Percentiles rank a stretch among this genome's conserved stretches.
phyloP scores from a whole-genome alignment of 2,329 filamentous ascomycete genomes.

The Pseudopithomyces chartarum region DNA sequence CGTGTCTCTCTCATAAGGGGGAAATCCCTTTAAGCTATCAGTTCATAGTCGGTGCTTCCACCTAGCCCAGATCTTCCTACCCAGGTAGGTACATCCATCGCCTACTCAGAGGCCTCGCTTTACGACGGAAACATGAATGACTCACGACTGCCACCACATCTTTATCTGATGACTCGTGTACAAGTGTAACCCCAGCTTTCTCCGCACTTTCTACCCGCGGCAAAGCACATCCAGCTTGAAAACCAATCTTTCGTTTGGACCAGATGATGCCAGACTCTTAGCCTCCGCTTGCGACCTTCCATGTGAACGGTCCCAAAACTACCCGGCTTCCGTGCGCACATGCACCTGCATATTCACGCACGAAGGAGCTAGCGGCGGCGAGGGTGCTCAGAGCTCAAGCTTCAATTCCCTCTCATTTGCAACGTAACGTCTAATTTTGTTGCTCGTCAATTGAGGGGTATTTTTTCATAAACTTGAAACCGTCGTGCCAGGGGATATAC shows the following conservation, averaged over 20 bases:
- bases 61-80: too few relatives aligned
- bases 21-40: too few relatives aligned
- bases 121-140: neutral
- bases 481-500: too few relatives aligned
- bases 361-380: neutral
- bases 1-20: too few relatives aligned
- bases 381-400: neutral
- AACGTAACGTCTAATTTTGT: neutral
- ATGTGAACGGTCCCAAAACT: neutral
- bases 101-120: too few relatives aligned
- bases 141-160: neutral
- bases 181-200: neutral
- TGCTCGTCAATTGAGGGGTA: neutral
- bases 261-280: neutral
- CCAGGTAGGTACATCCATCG: too few relatives aligned
- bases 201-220: slow-evolving; percentile 16
- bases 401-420: neutral
- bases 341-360: neutral
- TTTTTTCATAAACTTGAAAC: too few relatives aligned
- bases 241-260: neutral
- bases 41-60: too few relatives aligned
- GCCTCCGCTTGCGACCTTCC: neutral
- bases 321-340: neutral
- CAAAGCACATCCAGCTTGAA: slow-evolving; percentile 11
- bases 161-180: slow-evolving; percentile 10